Evolutionary conservation across 805 yeast species (phyloP), one percentile per base, ranked within the genome.

Genomic region (Hagleromyces aurorensis): DNA sequence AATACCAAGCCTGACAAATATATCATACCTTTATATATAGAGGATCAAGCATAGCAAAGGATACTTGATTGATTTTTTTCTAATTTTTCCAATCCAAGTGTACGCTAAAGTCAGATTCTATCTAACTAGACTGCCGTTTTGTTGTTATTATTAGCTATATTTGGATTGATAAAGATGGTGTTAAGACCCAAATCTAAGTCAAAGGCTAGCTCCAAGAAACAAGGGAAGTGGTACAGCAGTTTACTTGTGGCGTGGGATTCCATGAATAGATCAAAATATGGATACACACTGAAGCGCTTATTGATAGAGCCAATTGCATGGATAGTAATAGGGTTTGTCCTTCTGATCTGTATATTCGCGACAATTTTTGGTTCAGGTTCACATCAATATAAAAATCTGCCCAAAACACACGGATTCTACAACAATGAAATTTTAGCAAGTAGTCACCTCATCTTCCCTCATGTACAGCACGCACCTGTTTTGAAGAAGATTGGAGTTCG

Each of bases 381-480:
- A 3, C 21, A 27, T n/a, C 14, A 41, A 16, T 16, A 36, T 12
- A 32, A 25, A 21, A 10, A 19, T 9, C 44, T 50, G 21, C 60
- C 64, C 3, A 37, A 43, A 15, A 43, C 43, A 11, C 75, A 67
- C 44, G 75, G 76, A 0, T 50, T 62, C 21, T 67, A 63, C 42
- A 43, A 48, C 10, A 49, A 62, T 24, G 72, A 69, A 34, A 61
- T 74, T 16, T 63, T 61, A 13, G 69, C 78, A 10, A 55, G 62
- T 8, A 65, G 74, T 12, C 62, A 65, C 21, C 66, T 72, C 46
- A 76, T 81, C 9, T 80, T 69, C 47, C 91, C 91, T n/a, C 69
- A 74, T n/a, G 66, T 79, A 20, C 86, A 80, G 40, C 77, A 80
- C 45, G 77, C 82, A 4, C 71, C 75, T 0, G 51, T 67, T 13